Base-by-base conservation (phyloP, 305 asterid species). In the Fraxinus latifolia region DNA sequence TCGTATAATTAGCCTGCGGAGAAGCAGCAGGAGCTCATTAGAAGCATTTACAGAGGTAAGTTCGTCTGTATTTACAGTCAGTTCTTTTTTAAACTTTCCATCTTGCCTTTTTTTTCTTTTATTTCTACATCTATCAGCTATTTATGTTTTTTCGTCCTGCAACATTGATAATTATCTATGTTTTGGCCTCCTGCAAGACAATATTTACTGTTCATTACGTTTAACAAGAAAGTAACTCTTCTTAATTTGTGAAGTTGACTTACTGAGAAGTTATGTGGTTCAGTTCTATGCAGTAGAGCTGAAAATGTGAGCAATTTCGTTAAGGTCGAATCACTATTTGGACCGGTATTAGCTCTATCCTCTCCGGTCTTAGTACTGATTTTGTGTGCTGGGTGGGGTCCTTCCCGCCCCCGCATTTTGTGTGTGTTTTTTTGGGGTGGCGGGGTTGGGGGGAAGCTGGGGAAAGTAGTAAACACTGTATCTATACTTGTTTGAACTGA, bases 21-120 rank as follows among this genome's bases (percentile, higher is more conserved):
- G 94, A 95, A 94, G 92, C 99, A 94, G 87, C 98, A 95, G 75
- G 97, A 94, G 84, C 85, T 94, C 67, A 90, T 95, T 79, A 94
- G 96, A 71, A 94, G 89, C 86, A 89, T 94, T 55, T 91, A 94
- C 86, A 93, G 85, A 91, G 94, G 99, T 95, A 50, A 76, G 89
- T 83, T 81, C 65, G n/a, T 32, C 5, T 65, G 25, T 65, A 65
- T 25, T 25, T 65, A 65, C 36, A 7, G 33, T 65, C 33, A 50
- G 62, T 11, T 50, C 21, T 50, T 50, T 50, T 50, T 50, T 50
- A 50, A 15, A 7, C 62, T 50, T 50, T 15, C 60, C n/a, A 47
- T 15, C 58, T 50, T 4, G 3, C 23, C 15, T 47, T 50, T 14
- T 47, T 47, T 44, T 39, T 3, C 6, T 14, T 47, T 47, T 47